Evolutionary conservation across 2,329 filamentous ascomycete species (phyloP).

Genomic region (Fusarium incarnatum): DNA sequence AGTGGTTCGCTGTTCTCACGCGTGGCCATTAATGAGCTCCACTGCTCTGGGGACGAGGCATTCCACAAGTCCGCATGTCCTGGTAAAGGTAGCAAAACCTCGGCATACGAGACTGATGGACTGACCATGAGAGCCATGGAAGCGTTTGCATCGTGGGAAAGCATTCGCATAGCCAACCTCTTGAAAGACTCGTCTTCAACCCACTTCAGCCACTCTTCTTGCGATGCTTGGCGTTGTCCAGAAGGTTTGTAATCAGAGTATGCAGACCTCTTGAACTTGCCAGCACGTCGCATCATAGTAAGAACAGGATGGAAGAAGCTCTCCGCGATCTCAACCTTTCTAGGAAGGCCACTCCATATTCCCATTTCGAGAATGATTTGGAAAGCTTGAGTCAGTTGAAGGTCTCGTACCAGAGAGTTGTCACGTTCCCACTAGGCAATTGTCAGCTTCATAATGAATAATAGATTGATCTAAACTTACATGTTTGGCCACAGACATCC

Average conservation of each 20-base stretch:
- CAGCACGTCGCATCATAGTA: slow-evolving; percentile 53
- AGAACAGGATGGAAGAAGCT: slow-evolving; percentile 52
- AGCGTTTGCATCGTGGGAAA: slow-evolving; percentile 48
- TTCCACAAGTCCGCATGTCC: slow-evolving; percentile 42
- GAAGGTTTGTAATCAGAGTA: slow-evolving; percentile 28
- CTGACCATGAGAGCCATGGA: slow-evolving; percentile 48
- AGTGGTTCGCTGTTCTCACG: neutral
- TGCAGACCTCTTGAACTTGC: slow-evolving; percentile 46
- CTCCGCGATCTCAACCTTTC: slow-evolving; percentile 56
- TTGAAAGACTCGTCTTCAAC: slow-evolving; percentile 49
- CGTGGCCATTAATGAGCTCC: slow-evolving; percentile 21
- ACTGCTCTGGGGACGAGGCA: slow-evolving; percentile 43
- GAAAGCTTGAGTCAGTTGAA: slow-evolving; percentile 51
- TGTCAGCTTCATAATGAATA: neutral
- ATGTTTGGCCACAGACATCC: slow-evolving; percentile 29
- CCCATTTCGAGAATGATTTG: slow-evolving; percentile 50
- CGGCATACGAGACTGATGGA: slow-evolving; percentile 49
- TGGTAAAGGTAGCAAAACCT: slow-evolving; percentile 45
- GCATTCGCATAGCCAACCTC: slow-evolving; percentile 45
- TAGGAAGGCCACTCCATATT: slow-evolving; percentile 54
- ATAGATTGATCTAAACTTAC: neutral
- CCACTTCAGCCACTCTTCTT: slow-evolving; percentile 47
- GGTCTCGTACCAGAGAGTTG: slow-evolving; percentile 48
- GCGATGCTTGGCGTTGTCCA: slow-evolving; percentile 11
- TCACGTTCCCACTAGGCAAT: slow-evolving; percentile 49